Conservation (phyloP, 228 moss, liverwort and hornwort species). For the Sphagnum fallax region DNA sequence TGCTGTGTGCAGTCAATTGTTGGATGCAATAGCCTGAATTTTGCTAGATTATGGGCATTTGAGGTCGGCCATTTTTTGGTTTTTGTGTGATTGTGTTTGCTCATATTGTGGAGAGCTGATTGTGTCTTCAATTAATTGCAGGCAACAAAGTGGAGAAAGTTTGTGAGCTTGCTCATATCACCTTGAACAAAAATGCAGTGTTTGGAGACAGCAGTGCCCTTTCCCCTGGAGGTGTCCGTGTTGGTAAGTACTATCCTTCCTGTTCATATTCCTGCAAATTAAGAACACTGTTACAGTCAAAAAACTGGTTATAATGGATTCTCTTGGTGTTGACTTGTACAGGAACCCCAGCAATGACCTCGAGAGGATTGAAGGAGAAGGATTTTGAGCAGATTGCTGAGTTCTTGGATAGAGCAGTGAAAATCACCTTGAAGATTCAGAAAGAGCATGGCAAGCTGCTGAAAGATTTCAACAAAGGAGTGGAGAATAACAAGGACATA, state of each 20-base stretch:
- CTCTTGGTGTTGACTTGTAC: not conserved
- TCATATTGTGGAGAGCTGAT: too few relatives aligned
- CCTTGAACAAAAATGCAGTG: slow-evolving; percentile 53
- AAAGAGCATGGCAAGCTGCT: slow-evolving; percentile 85
- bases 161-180: slow-evolving; percentile 45
- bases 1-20: too few relatives aligned
- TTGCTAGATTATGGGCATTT: too few relatives aligned
- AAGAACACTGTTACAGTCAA: too few relatives aligned
- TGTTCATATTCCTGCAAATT: too few relatives aligned
- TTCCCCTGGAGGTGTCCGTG: slow-evolving; percentile 40
- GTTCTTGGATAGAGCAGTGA: slow-evolving; percentile 73
- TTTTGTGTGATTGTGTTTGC: too few relatives aligned
- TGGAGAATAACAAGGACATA: slow-evolving; percentile 69
- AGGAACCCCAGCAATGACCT: slow-evolving; percentile 96
- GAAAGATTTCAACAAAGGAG: slow-evolving; percentile 84
- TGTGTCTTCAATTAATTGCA: not conserved
- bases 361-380: slow-evolving; percentile 90
- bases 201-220: slow-evolving; percentile 49
- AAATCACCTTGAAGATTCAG: slow-evolving; percentile 80
- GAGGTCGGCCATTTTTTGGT: too few relatives aligned
- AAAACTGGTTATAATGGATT: too few relatives aligned
- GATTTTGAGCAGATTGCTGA: slow-evolving; percentile 94
- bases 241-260: slow-evolving; percentile 12
- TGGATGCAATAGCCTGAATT: too few relatives aligned
- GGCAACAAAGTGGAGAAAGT: slow-evolving; percentile 88